Evolutionary conservation across 805 yeast genomes (phyloP).

Genomic region (Tetrapisispora pingtungensis): DNA sequence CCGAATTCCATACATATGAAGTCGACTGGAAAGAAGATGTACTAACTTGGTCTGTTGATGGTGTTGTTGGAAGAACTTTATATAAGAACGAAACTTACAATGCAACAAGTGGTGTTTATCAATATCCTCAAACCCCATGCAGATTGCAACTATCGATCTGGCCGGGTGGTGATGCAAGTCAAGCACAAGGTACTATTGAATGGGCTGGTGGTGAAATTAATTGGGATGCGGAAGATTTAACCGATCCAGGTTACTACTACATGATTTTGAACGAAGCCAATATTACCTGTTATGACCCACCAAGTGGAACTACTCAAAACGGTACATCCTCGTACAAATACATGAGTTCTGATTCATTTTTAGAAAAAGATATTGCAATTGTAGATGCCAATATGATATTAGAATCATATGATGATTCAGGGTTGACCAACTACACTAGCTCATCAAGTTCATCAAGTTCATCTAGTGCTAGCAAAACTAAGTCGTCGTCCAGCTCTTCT

Average conservation of each 20-base stretch:
- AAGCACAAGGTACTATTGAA: conserved; percentile 53
- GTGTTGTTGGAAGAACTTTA: conserved; percentile 54
- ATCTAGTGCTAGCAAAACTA: neutral
- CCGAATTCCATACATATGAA: conserved; percentile 61
- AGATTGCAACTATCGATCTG: conserved; percentile 64
- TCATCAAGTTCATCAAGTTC: neutral
- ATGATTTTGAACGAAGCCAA: conserved; percentile 50
- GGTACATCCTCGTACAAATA: conserved; percentile 46
- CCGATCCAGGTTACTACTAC: conserved; percentile 72
- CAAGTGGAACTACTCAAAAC: conserved; percentile 37
- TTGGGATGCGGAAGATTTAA: conserved; percentile 71
- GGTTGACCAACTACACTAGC: conserved; percentile 46
- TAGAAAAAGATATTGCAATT: conserved; percentile 43
- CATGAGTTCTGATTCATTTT: conserved; percentile 39
- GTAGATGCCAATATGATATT: conserved; percentile 54
- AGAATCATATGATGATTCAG: conserved; percentile 53
- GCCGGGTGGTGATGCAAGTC: conserved; percentile 59
- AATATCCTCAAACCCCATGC: conserved; percentile 66
- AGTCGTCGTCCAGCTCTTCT: conserved; percentile 5
- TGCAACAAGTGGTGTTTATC: conserved; percentile 45
- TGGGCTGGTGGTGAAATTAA: conserved; percentile 86
- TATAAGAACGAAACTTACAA: conserved; percentile 51
- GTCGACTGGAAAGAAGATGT: conserved; percentile 75
- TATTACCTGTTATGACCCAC: conserved; percentile 66
- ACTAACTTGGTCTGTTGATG: conserved; percentile 66